Base-by-base conservation (phyloP, 2,329 filamentous ascomycete genomes). In the Penicillium sp. region DNA sequence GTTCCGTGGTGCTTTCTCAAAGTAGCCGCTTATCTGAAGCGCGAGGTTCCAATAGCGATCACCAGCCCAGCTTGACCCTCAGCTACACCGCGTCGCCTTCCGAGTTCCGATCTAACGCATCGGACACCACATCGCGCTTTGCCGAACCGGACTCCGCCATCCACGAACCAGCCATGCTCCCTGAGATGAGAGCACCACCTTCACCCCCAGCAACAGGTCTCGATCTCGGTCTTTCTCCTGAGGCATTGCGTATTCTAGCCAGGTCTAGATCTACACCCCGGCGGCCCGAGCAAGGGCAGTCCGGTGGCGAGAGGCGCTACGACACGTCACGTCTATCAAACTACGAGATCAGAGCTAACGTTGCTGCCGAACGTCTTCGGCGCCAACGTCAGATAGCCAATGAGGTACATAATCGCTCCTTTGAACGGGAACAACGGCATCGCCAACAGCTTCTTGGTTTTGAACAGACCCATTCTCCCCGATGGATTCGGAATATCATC, bases 1-100 rank as follows among this genome's bases (percentile, higher is more conserved):
- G 64, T 21, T 74, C 76, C 36, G 65, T 76, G 42, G 65, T 77
- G 33, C 60, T 75, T 28, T 74, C 76, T 2, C 74, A 73, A 39
- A 65, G 62, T 42, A 54, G 55, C 54, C 58, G 66, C 60, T 55
- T 60, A 53, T 52, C 66, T 51, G 64, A 69, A 52, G 42, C 52
- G 12, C 57, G 50, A 21, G 52, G 52, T 33, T 53, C 63, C 13
- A 64, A 51, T 29, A 44, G 58, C 24, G 70, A 72, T 44, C 57
- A 62, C 21, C 68, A 70, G 42, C 65, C 72, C 6, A 69, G 57
- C 43, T 60, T 71, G 44, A 69, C 70, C 43, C 62, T 73, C 12
- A 70, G 69, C 54, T 72, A 73, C 67, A 73, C 73, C 23, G 64
- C 71, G 21, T 76, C 74, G 15, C 74, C 74, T 13, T 67, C 66